These are phyloP conservation scores for Tylopilus sp. DNA, from an alignment of 768 basidiomycete genomes.

Conservation along the genomic window DNA sequence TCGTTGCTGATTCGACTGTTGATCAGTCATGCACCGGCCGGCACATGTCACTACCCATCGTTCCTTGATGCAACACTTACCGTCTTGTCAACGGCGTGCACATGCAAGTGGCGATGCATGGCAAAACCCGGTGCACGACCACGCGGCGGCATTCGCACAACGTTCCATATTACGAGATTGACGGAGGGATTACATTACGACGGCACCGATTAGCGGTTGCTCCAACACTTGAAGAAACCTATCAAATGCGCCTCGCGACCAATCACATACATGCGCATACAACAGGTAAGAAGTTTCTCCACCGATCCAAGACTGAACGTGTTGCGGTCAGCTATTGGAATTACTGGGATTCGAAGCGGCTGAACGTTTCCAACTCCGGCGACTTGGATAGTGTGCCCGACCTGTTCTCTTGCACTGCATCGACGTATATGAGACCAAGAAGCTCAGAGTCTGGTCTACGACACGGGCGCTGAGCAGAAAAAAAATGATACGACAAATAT, in stretches of 20 bases:
- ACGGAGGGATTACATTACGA: too few species aligned
- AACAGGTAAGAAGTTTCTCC: neutral
- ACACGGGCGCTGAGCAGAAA: neutral
- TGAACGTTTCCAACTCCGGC: neutral
- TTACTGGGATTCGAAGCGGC: neutral
- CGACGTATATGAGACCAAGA: neutral
- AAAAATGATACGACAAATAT: neutral
- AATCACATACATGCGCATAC: neutral
- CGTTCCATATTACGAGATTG: too few species aligned
- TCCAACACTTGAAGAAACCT: neutral
- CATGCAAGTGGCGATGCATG: too few species aligned
- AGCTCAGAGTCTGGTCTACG: neutral
- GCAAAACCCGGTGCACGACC: neutral
- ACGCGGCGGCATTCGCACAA: neutral
- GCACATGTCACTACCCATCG: neutral
- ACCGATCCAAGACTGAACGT: neutral
- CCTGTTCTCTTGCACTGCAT: neutral
- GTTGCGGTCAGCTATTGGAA: neutral
- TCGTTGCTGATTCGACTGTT: neutral
- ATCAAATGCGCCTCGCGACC: neutral
- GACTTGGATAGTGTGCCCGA: neutral
- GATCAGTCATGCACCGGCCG: too few species aligned
- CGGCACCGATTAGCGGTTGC: neutral
- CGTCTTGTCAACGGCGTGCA: neutral
- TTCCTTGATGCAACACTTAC: neutral